Conservation (phyloP, 139 green algal genomes). For the Volvox reticuliferus region DNA sequence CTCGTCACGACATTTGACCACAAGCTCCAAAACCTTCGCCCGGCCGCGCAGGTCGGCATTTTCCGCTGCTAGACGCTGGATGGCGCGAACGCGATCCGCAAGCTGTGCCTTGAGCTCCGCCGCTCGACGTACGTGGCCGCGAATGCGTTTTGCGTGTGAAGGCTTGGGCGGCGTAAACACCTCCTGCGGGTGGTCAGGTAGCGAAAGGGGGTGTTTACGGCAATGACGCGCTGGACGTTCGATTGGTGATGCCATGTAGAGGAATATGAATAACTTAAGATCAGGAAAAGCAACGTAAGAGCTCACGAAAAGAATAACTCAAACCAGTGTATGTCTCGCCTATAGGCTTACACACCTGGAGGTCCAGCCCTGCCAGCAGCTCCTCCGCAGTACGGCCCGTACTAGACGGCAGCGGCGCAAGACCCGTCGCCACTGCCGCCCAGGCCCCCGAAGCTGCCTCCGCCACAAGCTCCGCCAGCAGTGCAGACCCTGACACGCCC, state of each 20-base stretch:
- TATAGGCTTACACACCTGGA: not conserved
- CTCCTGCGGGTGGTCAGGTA: not conserved
- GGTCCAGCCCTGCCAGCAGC: constrained; percentile 39
- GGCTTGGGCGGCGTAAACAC: constrained; percentile 3
- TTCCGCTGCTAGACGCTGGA: constrained; percentile 18
- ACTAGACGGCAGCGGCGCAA: not conserved
- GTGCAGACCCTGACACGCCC: not conserved
- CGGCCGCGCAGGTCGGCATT: constrained; percentile 25
- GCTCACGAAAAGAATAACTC: too few species aligned
- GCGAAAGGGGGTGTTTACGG: not conserved
- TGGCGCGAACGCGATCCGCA: constrained; percentile 7
- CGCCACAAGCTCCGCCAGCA: constrained; percentile 32
- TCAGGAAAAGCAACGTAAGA: too few species aligned
- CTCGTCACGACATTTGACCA: constrained; percentile 9
- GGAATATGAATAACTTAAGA: too few species aligned
- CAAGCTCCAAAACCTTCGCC: constrained; percentile 10
- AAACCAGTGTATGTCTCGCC: too few species aligned
- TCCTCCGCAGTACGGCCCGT: not conserved
- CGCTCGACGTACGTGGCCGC: constrained; percentile 15
- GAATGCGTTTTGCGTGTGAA: constrained; percentile 33
- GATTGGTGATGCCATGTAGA: too few species aligned
- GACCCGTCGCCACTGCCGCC: not conserved
- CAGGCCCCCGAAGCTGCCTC: not conserved
- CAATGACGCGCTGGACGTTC: not conserved
- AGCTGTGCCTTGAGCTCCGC: constrained; percentile 18